phyloP scores from a whole-genome alignment of 192 early-diverging fungal species.

The Obelidium mucronatum region DNA sequence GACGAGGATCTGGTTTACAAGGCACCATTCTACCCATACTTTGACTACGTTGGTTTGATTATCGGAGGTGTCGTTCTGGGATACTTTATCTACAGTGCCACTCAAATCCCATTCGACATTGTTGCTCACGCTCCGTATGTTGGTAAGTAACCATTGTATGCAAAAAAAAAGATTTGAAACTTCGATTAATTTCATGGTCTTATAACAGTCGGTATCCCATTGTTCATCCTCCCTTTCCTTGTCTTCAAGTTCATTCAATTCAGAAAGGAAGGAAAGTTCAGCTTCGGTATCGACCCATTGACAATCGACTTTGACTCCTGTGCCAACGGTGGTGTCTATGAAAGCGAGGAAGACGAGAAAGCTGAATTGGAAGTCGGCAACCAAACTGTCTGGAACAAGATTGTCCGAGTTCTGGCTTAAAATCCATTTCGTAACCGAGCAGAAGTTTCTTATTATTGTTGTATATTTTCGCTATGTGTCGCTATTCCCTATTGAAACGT shows the following conservation, averaged over 20 bases:
- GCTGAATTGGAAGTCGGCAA: not conserved
- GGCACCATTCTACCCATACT: constrained; percentile 34
- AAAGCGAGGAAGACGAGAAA: constrained; percentile 5
- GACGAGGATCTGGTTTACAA: constrained; percentile 28
- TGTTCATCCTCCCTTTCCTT: constrained; percentile 12
- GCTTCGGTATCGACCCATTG: constrained; percentile 6
- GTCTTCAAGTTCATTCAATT: not conserved
- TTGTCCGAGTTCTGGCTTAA: constrained; percentile 14
- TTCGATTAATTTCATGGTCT: too few relatives aligned
- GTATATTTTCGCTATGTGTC: too few relatives aligned
- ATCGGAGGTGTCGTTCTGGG: constrained; percentile 31
- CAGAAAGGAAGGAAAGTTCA: not conserved
- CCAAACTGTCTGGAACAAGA: constrained; percentile 3
- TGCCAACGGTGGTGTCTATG: constrained; percentile 18
- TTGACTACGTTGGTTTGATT: constrained; percentile 23
- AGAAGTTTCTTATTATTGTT: too few relatives aligned
- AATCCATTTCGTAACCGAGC: not conserved
- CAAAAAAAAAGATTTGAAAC: too few relatives aligned
- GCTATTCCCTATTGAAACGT: too few relatives aligned
- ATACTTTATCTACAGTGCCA: constrained; percentile 29
- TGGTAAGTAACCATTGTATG: too few relatives aligned
- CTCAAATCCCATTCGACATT: not conserved
- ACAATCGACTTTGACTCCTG: constrained; percentile 11
- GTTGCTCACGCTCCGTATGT: constrained; percentile 12
- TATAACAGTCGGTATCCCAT: constrained; percentile 3